These are phyloP conservation scores for Argentina anserina DNA, from an alignment of 306 rosid species.

Conservation along the genomic window DNA sequence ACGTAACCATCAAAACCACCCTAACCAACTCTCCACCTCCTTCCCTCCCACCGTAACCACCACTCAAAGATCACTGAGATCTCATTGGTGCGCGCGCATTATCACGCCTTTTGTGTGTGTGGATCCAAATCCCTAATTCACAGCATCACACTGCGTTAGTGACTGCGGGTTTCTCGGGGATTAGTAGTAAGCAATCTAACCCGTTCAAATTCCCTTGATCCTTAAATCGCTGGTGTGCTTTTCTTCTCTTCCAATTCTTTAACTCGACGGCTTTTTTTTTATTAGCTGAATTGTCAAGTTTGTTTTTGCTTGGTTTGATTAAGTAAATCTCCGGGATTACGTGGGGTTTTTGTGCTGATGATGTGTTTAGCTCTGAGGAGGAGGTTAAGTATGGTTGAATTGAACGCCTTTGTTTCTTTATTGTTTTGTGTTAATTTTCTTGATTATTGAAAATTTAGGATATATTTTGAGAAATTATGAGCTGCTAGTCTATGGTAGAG, in stretches of 20 bases:
- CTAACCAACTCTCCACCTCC: neutral
- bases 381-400: neutral
- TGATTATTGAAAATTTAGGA: neutral
- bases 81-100: neutral
- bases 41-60: neutral
- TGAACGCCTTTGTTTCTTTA: neutral
- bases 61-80: neutral
- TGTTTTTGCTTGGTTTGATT: neutral
- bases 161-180: neutral
- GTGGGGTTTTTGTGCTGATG: neutral
- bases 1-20: neutral
- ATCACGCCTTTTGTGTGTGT: too few species aligned
- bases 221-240: neutral
- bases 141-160: neutral
- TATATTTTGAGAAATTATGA: neutral
- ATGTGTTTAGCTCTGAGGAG: neutral
- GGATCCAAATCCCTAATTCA: neutral
- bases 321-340: neutral
- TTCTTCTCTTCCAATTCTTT: neutral
- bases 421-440: too few species aligned
- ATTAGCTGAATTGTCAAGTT: neutral
- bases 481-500: neutral
- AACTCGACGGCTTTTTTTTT: too few species aligned
- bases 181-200: constrained; percentile 22
- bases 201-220: constrained; percentile 9